Conservation (phyloP, 2,329 filamentous ascomycete species). For the Fusarium sp. region DNA sequence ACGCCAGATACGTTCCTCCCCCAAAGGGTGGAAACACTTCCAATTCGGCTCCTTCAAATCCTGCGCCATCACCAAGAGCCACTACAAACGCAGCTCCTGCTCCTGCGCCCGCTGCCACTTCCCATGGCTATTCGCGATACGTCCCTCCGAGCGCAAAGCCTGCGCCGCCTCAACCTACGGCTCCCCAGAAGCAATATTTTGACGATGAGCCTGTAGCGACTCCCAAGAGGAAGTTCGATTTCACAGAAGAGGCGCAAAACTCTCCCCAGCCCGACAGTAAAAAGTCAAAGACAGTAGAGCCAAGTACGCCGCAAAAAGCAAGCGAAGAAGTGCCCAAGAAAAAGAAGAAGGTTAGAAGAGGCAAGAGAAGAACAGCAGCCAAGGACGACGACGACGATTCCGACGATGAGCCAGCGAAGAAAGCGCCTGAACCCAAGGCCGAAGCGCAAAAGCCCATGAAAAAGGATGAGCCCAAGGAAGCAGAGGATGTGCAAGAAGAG, state of each 20-base stretch:
- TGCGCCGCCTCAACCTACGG: constrained; percentile 5
- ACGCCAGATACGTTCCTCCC: constrained; percentile 58
- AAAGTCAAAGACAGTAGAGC: constrained; percentile 48
- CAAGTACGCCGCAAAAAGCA: constrained; percentile 8
- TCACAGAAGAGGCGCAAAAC: constrained; percentile 44
- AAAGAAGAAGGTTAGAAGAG: constrained; percentile 43
- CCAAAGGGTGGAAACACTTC: constrained; percentile 35
- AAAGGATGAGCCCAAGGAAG: constrained; percentile 46
- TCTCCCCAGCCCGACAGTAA: constrained; percentile 49
- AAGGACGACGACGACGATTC: constrained; percentile 31
- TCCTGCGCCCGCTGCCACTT: constrained; percentile 24
- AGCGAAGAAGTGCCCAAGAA: constrained; percentile 38
- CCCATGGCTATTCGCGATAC: constrained; percentile 56
- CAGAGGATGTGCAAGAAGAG: constrained; percentile 47
- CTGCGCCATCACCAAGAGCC: neutral
- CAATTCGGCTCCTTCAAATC: neutral
- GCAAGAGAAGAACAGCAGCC: constrained; percentile 35
- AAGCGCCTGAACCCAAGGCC: constrained; percentile 40
- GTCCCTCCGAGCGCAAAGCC: constrained; percentile 50
- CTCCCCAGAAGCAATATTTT: constrained; percentile 42
- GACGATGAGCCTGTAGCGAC: constrained; percentile 46
- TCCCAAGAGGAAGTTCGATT: constrained; percentile 53
- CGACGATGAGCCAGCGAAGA: constrained; percentile 11
- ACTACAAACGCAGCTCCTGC: neutral
- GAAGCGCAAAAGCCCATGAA: constrained; percentile 47